phyloP scores from a whole-genome alignment of 495 filamentous ascomycete species.

The Aspergillus saccharolyticus region DNA sequence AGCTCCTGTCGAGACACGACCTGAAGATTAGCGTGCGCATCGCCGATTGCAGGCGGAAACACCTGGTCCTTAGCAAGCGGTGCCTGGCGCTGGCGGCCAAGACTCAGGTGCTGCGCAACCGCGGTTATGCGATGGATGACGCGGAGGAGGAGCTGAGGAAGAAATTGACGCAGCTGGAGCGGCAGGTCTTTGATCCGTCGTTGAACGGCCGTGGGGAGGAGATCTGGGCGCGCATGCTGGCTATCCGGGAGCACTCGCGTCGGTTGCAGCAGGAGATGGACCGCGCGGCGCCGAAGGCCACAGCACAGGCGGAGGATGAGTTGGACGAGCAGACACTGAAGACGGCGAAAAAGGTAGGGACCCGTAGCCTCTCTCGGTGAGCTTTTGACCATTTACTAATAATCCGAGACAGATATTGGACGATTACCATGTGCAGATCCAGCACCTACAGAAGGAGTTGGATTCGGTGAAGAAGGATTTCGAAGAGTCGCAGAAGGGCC shows the following conservation, averaged over 20 bases:
- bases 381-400: slow-evolving; percentile 10
- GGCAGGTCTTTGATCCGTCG: slow-evolving; percentile 72
- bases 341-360: slow-evolving; percentile 77
- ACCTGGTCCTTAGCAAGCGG: slow-evolving; percentile 73
- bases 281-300: slow-evolving; percentile 50
- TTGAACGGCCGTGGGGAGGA: slow-evolving; percentile 82
- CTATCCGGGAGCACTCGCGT: slow-evolving; percentile 72
- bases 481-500: slow-evolving; percentile 62
- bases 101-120: slow-evolving; percentile 84
- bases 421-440: slow-evolving; percentile 83
- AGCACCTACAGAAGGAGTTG: slow-evolving; percentile 78
- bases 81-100: slow-evolving; percentile 82
- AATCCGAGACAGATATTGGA: slow-evolving; percentile 67
- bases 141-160: slow-evolving; percentile 88
- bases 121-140: slow-evolving; percentile 86
- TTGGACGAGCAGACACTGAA: slow-evolving; percentile 74
- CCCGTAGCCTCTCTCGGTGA: not conserved
- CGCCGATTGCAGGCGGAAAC: slow-evolving; percentile 73
- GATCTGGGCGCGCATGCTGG: slow-evolving; percentile 92
- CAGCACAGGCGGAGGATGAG: slow-evolving; percentile 44
- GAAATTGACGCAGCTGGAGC: slow-evolving; percentile 72
- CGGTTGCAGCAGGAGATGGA: slow-evolving; percentile 75
- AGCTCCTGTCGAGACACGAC: slow-evolving; percentile 75
- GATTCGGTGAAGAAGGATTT: slow-evolving; percentile 74
- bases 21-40: slow-evolving; percentile 74